Evolutionary conservation across 2,329 filamentous ascomycete species (phyloP).

Genomic region (Tolypocladium pustulatum): DNA sequence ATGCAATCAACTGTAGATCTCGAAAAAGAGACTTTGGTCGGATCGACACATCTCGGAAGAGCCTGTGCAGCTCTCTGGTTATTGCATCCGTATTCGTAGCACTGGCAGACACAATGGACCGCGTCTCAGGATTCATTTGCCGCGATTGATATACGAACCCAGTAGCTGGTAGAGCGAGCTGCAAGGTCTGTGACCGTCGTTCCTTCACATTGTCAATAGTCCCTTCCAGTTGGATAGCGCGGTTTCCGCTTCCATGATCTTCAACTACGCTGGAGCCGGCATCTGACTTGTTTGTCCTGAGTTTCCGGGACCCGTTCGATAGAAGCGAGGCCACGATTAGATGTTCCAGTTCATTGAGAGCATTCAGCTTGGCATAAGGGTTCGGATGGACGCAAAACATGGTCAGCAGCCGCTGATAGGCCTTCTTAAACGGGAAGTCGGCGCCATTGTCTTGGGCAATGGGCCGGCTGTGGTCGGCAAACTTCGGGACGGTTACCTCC

Average conservation of each 20-base stretch:
- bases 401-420: constrained; percentile 68
- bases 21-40: constrained; percentile 75
- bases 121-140: constrained; percentile 35
- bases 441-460: constrained; percentile 14
- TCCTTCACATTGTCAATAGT: constrained; percentile 62
- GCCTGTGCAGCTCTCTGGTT: constrained; percentile 52
- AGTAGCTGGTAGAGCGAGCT: constrained; percentile 16
- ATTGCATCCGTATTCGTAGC: constrained; percentile 52
- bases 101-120: constrained; percentile 37
- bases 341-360: constrained; percentile 71
- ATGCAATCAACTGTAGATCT: constrained; percentile 65
- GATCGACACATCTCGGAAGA: constrained; percentile 57
- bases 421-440: constrained; percentile 70
- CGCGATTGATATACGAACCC: constrained; percentile 22
- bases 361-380: constrained; percentile 75
- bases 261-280: constrained; percentile 21
- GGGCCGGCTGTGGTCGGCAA: constrained; percentile 7
- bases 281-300: constrained; percentile 25
- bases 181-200: constrained; percentile 45
- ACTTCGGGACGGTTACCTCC: constrained; percentile 21
- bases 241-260: constrained; percentile 22
- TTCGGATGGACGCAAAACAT: constrained; percentile 87
- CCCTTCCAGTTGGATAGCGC: constrained; percentile 46
- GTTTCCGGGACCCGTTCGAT: constrained; percentile 21
- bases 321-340: constrained; percentile 65